Percentiles rank a stretch among this genome's conserved stretches.
phyloP scores from a whole-genome alignment of 2,329 filamentous ascomycete genomes.

The Pseudopyricularia cyperi region DNA sequence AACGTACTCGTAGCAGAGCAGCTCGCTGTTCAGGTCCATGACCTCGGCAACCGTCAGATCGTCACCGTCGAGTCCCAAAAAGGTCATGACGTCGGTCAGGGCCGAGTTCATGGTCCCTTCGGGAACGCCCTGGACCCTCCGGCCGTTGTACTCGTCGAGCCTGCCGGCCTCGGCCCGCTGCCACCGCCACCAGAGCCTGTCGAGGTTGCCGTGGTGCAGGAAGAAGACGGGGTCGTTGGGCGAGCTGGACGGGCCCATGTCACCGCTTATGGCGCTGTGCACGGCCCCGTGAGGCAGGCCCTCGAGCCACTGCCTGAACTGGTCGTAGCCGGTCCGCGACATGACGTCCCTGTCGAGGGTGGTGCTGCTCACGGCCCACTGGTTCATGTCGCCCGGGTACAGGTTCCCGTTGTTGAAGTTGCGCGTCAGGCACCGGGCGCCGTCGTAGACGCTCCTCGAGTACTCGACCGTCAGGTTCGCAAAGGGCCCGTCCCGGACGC shows the following conservation, averaged over 20 bases:
- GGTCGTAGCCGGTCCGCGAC: constrained; percentile 14
- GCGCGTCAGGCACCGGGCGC: constrained; percentile 18
- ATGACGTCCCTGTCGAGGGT: constrained; percentile 20
- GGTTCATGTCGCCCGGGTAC: constrained; percentile 6
- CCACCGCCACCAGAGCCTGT: constrained; percentile 34
- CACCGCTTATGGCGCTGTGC: constrained; percentile 20
- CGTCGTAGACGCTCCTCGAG: neutral
- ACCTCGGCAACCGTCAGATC: neutral
- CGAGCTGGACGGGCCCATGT: constrained; percentile 20
- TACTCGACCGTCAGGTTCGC: neutral
- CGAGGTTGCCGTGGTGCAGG: constrained; percentile 30
- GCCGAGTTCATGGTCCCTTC: neutral
- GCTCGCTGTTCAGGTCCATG: neutral
- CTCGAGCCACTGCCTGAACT: constrained; percentile 19
- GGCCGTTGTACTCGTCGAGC: neutral
- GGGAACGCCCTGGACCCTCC: neutral
- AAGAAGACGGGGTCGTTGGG: constrained; percentile 30
- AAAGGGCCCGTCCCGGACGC: neutral
- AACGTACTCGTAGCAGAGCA: neutral
- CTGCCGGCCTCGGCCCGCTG: constrained; percentile 13
- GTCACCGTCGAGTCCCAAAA: neutral
- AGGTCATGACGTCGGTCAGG: neutral
- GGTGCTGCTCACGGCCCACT: constrained; percentile 14
- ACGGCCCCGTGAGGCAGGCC: neutral
- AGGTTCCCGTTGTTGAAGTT: constrained; percentile 14